Evolutionary conservation across 441 rosid species (phyloP), one percentile per base, ranked within the genome.

Genomic region (Melastoma candidum): DNA sequence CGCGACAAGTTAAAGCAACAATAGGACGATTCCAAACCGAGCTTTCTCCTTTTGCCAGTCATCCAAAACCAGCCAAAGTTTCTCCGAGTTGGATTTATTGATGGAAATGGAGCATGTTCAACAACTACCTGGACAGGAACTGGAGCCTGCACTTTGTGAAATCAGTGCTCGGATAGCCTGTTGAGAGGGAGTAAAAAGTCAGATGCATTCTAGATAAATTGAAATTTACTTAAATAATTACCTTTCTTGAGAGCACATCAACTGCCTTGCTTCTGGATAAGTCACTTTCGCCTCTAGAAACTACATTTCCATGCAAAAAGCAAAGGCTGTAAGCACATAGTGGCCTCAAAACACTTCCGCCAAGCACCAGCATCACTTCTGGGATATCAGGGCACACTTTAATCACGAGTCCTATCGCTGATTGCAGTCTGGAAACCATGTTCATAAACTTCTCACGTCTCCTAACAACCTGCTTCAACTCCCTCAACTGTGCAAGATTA

Each of bases 181-280:
- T 59, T 26, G 47, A 70, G 58, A 49, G n/a, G 61, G 11, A 9
- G 25, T 1, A 8, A 1, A 24, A 48, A 26, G 12, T n/a, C 3
- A 4, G 25, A 36, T 46, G 53, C 26, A 26, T 11, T 53, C 62
- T 3, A 11, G 27, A 22, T n/a, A 13, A 11, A 46, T 48, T 24
- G 8, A 0, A 51, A 55, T 39, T 44, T 51, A 48, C 44, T 26
- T 2, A 27, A 61, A 44, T 0, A 36, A 36, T 29, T 64, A 92
- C 98, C 94, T 79, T 92, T 70, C 83, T 81, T 8, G 95, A 85
- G 61, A 92, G 81, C 64, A 71, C 81, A 54, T 87, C 85, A 2
- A 83, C 78, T 10, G 76, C 83, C 74, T 59, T 87, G 72, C 63
- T 73, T 69, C 73, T 85, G 9, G 72, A 1, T 63, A 83, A 92